Evolutionary conservation across 139 green algal species (phyloP).

Genomic region (Closterium sp.): DNA sequence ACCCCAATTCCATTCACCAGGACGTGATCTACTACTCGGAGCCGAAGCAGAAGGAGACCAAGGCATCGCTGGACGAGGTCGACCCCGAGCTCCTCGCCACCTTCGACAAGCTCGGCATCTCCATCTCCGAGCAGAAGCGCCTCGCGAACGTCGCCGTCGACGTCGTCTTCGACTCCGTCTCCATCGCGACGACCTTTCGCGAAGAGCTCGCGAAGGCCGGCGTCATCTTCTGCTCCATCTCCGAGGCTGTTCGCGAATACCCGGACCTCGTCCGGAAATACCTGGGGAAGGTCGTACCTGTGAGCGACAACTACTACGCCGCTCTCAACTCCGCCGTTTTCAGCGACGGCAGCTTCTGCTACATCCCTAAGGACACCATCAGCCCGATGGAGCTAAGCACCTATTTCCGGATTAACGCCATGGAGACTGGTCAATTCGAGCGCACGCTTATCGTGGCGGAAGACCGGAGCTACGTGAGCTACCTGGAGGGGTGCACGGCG

Average conservation of each 20-base stretch:
- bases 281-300: conserved; percentile 72
- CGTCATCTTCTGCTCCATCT: conserved; percentile 97
- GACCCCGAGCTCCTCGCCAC: conserved; percentile 94
- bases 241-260: conserved; percentile 91
- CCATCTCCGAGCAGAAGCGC: conserved; percentile 96
- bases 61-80: conserved; percentile 71
- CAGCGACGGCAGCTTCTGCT: conserved; percentile 95
- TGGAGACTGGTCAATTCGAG: conserved; percentile 97
- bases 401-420: conserved; percentile 99
- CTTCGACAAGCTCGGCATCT: conserved; percentile 98
- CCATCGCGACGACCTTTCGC: conserved; percentile 97
- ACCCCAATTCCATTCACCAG: conserved; percentile 61
- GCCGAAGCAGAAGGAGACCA: conserved; percentile 89
- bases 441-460: conserved; percentile 96
- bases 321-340: conserved; percentile 98
- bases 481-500: conserved; percentile 81
- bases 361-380: conserved; percentile 92
- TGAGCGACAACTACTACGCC: conserved; percentile 97
- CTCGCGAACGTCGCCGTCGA: conserved; percentile 97
- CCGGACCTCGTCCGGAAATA: conserved; percentile 90
- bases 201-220: conserved; percentile 90
- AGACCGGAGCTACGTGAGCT: conserved; percentile 89
- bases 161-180: conserved; percentile 97
- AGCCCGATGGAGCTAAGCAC: conserved; percentile 98
- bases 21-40: conserved; percentile 92